phyloP scores from a whole-genome alignment of 192 early-diverging fungal genomes.

The Gorgonomyces haynaldii region DNA sequence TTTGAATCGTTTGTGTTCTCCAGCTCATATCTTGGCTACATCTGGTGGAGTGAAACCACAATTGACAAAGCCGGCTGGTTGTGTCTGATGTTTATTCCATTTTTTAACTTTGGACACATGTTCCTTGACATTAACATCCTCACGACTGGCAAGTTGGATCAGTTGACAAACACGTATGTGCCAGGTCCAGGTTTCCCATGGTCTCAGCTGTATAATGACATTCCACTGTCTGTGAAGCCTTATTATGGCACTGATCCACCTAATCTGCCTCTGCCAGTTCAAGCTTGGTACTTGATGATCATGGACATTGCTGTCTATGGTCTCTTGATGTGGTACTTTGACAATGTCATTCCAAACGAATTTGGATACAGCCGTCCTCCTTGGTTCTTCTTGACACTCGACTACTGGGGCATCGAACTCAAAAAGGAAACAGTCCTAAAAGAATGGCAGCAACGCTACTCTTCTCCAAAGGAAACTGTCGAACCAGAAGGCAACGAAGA shows the following conservation, averaged over 20 bases:
- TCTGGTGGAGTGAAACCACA: constrained; percentile 33
- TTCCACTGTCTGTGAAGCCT: constrained; percentile 32
- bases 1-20: constrained; percentile 52
- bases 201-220: constrained; percentile 4
- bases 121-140: constrained; percentile 60
- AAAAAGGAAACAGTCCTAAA: not conserved
- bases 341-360: constrained; percentile 67
- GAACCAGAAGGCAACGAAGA: constrained; percentile 29
- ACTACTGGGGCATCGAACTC: constrained; percentile 50
- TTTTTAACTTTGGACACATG: constrained; percentile 39
- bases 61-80: constrained; percentile 13
- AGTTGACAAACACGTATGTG: constrained; percentile 48
- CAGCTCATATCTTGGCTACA: constrained; percentile 31
- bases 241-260: constrained; percentile 24
- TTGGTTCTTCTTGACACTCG: constrained; percentile 55
- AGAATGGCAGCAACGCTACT: not conserved
- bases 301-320: constrained; percentile 49
- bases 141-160: constrained; percentile 37
- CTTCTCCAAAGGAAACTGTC: not conserved
- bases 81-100: constrained; percentile 15
- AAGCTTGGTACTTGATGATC: constrained; percentile 51
- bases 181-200: constrained; percentile 55
- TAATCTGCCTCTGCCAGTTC: constrained; percentile 44
- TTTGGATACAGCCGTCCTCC: constrained; percentile 47
- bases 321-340: constrained; percentile 59